A percentile compares a stretch with the other conserved stretches of the same genome.
Conservation (phyloP, 2,329 filamentous ascomycete genomes). For the Fusarium oligoseptatum region DNA sequence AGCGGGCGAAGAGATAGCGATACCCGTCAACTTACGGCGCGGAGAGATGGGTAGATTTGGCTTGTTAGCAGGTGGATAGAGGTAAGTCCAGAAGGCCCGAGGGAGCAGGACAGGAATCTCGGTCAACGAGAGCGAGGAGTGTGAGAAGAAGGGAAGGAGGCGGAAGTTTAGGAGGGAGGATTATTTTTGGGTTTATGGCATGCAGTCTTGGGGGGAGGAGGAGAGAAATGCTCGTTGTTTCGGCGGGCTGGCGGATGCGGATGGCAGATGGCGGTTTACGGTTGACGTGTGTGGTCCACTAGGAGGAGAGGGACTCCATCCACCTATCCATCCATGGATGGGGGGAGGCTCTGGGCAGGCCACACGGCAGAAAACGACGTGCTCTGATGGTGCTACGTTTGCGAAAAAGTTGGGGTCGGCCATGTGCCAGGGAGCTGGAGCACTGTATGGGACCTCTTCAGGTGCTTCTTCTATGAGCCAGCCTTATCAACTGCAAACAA, state of each 20-base stretch:
- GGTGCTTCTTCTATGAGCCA: conserved; percentile 2
- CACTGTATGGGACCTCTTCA: conserved; percentile 15
- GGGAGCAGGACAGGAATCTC: conserved; percentile 15
- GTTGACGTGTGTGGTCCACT: conserved; percentile 44
- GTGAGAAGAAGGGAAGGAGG: conserved; percentile 8
- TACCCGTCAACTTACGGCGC: conserved; percentile 28
- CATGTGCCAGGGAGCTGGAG: conserved; percentile 11
- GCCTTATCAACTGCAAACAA: conserved; percentile 31
- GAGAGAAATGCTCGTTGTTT: conserved; percentile 26
- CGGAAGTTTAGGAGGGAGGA: conserved; percentile 23
- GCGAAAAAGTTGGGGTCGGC: conserved; percentile 22
- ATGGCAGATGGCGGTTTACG: conserved; percentile 33
- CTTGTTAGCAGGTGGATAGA: conserved; percentile 16
- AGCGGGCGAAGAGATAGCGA: conserved; percentile 24
- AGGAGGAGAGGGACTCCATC: conserved; percentile 1
- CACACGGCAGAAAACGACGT: conserved; percentile 15
- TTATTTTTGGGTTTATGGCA: conserved; percentile 37
- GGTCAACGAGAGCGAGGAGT: conserved; percentile 15
- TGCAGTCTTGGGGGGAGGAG: conserved; percentile 16
- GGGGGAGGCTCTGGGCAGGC: conserved; percentile 23
- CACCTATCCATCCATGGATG: neutral
- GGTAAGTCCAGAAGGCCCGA: neutral
- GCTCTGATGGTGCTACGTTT: conserved; percentile 26
- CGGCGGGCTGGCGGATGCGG: conserved; percentile 34
- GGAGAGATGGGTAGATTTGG: conserved; percentile 9